Conservation (phyloP, 495 filamentous ascomycete genomes). For the Penicillium manginii region DNA sequence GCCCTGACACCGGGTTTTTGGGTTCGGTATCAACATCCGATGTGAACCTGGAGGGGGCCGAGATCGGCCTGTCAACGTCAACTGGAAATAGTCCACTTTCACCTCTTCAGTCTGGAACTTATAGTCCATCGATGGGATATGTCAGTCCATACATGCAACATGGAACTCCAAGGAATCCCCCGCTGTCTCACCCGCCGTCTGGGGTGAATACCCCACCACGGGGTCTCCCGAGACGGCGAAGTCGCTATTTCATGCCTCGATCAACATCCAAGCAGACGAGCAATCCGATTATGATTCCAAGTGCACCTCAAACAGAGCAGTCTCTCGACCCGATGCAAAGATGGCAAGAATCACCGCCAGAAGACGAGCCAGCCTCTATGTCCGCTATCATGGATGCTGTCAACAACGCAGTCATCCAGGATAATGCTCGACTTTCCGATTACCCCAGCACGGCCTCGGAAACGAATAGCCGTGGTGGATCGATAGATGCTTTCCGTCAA, state of each 20-base stretch:
- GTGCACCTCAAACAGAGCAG: not conserved
- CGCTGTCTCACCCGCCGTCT: not conserved
- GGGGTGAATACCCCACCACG: constrained; percentile 4
- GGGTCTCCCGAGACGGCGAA: constrained; percentile 3
- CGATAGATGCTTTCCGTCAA: constrained; percentile 55
- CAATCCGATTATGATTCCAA: not conserved
- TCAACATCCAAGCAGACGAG: not conserved
- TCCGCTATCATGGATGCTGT: constrained; percentile 72
- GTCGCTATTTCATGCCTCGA: constrained; percentile 2
- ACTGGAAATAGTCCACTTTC: not conserved
- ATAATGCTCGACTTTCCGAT: not conserved
- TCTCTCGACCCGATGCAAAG: constrained; percentile 61
- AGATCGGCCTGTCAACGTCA: not conserved
- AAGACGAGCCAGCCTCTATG: constrained; percentile 76
- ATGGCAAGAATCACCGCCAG: constrained; percentile 77
- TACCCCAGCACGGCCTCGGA: constrained; percentile 17
- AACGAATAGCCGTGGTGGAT: not conserved
- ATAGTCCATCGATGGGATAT: constrained; percentile 2
- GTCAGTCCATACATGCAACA: not conserved
- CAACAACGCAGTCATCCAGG: constrained; percentile 33
- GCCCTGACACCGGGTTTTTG: not conserved
- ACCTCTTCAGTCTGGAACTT: not conserved
- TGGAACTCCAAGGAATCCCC: not conserved
- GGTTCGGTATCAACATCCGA: constrained; percentile 1
- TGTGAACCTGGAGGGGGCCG: not conserved